These are phyloP conservation scores for Dipteronia dyeriana DNA, from an alignment of 345 rosid species.

Conservation along the genomic window DNA sequence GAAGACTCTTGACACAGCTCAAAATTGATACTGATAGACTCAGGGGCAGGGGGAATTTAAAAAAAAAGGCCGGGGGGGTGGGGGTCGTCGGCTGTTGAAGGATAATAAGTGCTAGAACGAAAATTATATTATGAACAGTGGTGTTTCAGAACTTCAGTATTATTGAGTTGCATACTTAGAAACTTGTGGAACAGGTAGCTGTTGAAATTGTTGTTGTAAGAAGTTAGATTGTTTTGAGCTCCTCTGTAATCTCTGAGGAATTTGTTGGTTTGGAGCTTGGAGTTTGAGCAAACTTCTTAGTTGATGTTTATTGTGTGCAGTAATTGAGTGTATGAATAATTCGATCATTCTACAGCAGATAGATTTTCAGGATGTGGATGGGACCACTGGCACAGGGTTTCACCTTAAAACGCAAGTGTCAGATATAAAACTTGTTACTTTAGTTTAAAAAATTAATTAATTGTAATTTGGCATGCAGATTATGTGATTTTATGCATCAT, in stretches of 20 bases:
- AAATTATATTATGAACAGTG: background rate
- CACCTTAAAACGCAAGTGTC: background rate
- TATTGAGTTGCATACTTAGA: background rate
- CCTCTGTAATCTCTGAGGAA: background rate
- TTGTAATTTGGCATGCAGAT: background rate
- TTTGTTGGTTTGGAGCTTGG: background rate
- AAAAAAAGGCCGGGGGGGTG: no score
- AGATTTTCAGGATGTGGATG: background rate
- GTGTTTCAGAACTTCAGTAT: background rate
- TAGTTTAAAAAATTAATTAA: background rate
- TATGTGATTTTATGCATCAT: background rate
- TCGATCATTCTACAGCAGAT: background rate
- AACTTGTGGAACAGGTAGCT: background rate
- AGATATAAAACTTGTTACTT: background rate
- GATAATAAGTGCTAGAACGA: background rate
- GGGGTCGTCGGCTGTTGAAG: background rate
- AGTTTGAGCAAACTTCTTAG: background rate
- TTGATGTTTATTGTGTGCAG: background rate
- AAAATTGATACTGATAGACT: no score
- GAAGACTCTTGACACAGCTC: no score
- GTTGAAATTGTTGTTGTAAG: background rate
- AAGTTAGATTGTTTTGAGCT: background rate
- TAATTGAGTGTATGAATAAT: background rate
- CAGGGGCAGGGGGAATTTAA: no score
- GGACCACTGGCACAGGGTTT: background rate